These are phyloP conservation scores for Miscanthus lutarioriparius DNA, from an alignment of 176 grass and related monocot genomes.

Conservation along the genomic window DNA sequence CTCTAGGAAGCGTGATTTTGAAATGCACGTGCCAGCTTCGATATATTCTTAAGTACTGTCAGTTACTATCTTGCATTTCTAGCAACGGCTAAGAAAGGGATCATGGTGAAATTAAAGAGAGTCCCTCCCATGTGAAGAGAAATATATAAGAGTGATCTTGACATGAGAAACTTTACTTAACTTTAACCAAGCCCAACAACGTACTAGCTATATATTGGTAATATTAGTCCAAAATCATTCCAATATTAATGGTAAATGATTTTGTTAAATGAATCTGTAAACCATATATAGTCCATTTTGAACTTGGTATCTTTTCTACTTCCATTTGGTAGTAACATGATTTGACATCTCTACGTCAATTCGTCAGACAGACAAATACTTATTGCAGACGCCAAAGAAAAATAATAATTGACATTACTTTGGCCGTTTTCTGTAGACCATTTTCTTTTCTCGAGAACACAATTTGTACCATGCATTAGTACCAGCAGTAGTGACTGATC, in stretches of 20 bases:
- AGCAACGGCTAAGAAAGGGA: not conserved
- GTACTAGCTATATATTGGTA: too few species aligned
- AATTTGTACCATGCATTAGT: conserved; percentile 31
- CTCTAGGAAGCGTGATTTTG: not conserved
- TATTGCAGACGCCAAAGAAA: conserved; percentile 16
- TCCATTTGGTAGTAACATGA: conserved; percentile 32
- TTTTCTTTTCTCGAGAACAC: conserved; percentile 45
- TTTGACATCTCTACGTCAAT: conserved; percentile 31
- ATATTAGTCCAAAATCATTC: not conserved
- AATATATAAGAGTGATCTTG: not conserved
- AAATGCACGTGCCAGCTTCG: not conserved
- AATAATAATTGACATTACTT: conserved; percentile 46
- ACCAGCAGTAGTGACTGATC: not conserved
- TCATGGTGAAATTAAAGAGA: too few species aligned
- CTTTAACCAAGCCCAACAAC: not conserved
- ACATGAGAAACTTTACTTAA: not conserved
- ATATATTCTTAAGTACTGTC: not conserved
- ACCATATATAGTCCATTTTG: conserved; percentile 37
- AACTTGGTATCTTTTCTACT: conserved; percentile 15
- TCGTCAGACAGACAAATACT: conserved; percentile 30
- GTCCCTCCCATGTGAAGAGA: too few species aligned
- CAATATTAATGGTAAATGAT: not conserved
- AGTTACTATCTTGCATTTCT: not conserved
- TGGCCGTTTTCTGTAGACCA: conserved; percentile 29
- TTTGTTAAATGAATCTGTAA: not conserved